Base-by-base conservation (phyloP, 768 basidiomycete species). In the Boletellus sp. region DNA sequence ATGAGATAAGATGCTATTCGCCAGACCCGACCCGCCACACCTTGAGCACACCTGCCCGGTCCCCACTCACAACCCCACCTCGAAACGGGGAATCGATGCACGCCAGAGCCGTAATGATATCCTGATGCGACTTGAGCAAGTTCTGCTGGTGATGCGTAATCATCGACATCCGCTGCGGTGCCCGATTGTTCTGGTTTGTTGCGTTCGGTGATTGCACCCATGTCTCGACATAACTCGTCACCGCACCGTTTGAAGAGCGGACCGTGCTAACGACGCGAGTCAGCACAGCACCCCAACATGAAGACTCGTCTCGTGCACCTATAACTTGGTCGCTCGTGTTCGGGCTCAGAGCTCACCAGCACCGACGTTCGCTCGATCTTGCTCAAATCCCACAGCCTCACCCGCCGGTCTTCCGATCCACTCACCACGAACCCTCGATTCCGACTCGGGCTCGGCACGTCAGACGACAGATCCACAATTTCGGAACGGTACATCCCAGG, bases 41-140 rank as follows among this genome's bases (percentile, higher is more conserved):
- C 66, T 96, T 97, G 56, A 98, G 78, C 17, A 85, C 84, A 3
- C 96, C 96, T 19, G 85, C 78, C 41, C 91, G 77, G 65, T 98
- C 95, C 2, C 89, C 95, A 54, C 87, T 93, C n/a, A 97, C 80
- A 40, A 96, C 79, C 1, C 92, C 90, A 22, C 92, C 93, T 47
- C 90, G 79, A 70, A 97, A 97, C 1, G 95, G 93, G 1, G 94
- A 86, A 55, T 96, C 92, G 46, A 99, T 83, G 55, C 87, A 89
- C 1, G 83, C 83, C 32, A 99, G 68, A 2, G 88, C 83, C 6
- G 89, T 92, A 17, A 98, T 81, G 2, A 92, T 82, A 62, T 98
- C 94, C 57, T 93, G 91, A 63, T 98, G 96, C 6, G 87, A 78
- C 63, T 84, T 85, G 28, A 97, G 72, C 19, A 96, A 72, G 46